A percentile compares a stretch with the other conserved stretches of the same genome.
Evolutionary conservation across 345 rosid genomes (phyloP).

Genomic region (Heritiera fomes): DNA sequence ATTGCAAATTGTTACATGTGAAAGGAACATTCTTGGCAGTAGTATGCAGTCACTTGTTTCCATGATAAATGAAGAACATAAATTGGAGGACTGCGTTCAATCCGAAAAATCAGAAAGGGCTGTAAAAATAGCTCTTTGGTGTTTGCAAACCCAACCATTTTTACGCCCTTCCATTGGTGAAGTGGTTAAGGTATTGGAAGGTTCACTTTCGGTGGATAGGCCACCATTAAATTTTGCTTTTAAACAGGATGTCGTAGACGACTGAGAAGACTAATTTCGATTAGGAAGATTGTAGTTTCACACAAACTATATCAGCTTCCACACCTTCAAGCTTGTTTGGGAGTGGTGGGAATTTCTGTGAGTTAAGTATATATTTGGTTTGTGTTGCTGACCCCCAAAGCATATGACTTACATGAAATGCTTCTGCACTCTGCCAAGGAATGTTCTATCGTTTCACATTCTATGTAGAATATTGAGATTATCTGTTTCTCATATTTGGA

Average conservation of each 20-base stretch:
- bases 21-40: conserved; percentile 24
- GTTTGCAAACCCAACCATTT: conserved; percentile 44
- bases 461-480: too few species aligned
- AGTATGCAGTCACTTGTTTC: conserved; percentile 21
- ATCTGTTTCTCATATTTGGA: too few species aligned
- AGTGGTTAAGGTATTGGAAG: conserved; percentile 46
- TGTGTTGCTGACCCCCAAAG: too few species aligned
- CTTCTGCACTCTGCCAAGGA: too few species aligned
- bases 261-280: conserved; percentile 19
- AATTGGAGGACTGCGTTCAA: conserved; percentile 19
- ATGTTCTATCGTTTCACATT: too few species aligned
- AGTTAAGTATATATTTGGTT: too few species aligned
- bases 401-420: too few species aligned
- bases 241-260: conserved; percentile 10
- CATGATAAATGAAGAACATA: conserved; percentile 15
- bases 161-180: conserved; percentile 44
- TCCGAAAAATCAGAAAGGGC: conserved; percentile 36
- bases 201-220: conserved; percentile 45
- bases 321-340: too few species aligned
- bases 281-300: not conserved
- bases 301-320: too few species aligned
- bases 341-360: too few species aligned
- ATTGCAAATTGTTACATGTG: conserved; percentile 35
- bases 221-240: conserved; percentile 32
- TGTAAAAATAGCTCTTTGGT: conserved; percentile 39